A percentile compares a stretch with the other conserved stretches of the same genome.
Evolutionary conservation across 1,139 yeast genomes (phyloP).

Genomic region (Arxiozyma slooffiae): DNA sequence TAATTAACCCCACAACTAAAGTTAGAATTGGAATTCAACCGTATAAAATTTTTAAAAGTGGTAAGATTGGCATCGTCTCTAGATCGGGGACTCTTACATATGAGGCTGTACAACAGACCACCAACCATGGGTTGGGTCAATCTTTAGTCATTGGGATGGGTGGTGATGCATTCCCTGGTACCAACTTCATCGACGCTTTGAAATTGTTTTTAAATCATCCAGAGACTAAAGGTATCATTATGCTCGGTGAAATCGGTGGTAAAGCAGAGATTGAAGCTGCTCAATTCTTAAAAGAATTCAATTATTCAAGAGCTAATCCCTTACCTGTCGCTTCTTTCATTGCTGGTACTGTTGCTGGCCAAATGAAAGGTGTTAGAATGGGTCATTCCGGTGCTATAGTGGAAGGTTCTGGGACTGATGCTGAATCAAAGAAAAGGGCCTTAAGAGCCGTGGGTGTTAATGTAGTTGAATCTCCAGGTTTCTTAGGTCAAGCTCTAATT

Average conservation of each 20-base stretch:
- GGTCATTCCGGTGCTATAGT: conserved; percentile 99
- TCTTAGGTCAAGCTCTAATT: conserved; percentile 88
- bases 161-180: conserved; percentile 99
- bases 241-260: conserved; percentile 99
- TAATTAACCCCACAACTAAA: conserved; percentile 84
- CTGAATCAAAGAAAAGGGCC: conserved; percentile 90
- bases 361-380: conserved; percentile 90
- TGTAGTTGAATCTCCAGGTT: conserved; percentile 95
- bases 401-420: conserved; percentile 99
- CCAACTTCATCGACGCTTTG: conserved; percentile 94
- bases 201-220: conserved; percentile 82
- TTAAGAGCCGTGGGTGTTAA: conserved; percentile 85
- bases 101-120: conserved; percentile 98
- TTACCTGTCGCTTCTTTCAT: conserved; percentile 97
- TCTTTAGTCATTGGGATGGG: conserved; percentile 97
- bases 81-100: conserved; percentile 97
- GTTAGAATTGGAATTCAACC: conserved; percentile 99
- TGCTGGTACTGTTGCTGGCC: conserved; percentile 99
- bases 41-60: conserved; percentile 81
- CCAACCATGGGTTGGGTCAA: conserved; percentile 93
- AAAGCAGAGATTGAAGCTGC: conserved; percentile 99
- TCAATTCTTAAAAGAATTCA: conserved; percentile 83
- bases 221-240: conserved; percentile 92
- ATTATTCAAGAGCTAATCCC: conserved; percentile 82
- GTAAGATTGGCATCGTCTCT: conserved; percentile 90